Evolutionary conservation across 2,329 filamentous ascomycete species (phyloP), one percentile per base, ranked within the genome.

Genomic region (Parastagonospora nodorum): DNA sequence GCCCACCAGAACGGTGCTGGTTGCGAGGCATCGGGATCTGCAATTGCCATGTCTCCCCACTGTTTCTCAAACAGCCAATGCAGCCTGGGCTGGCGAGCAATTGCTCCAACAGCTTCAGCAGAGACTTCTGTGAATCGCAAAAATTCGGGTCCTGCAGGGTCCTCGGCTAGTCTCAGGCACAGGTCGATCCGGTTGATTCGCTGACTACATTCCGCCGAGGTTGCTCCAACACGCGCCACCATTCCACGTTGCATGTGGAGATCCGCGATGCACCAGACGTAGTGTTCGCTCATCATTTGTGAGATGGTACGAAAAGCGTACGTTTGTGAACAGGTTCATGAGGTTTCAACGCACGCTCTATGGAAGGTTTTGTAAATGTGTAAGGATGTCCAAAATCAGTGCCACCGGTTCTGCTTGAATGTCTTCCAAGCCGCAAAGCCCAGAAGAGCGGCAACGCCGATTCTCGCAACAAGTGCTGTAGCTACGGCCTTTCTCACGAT

Each of bases 401-500:
- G 30, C 41, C 31, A 46, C 15, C 12, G 29, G 14, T 28, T 35
- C 5, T 43, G 46, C 35, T 43, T 36, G 8, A 55, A 53, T 38
- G 57, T 69, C 16, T 32, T 66, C 62, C 61, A 68, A 1, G 59
- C 31, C 38, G 55, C 58, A 8, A 58, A 61, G 5, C 58, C 57
- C 12, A 66, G 38, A 15, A 69, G 38, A 30, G 64, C 58, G 10
- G 57, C 55, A 6, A 69, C 44, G 11, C 66, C 48, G 41, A 74
- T 50, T 27, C 78, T 64, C 0, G 72, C 74, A 1, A 74, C 56
- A 44, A 81, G 58, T 8, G 77, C 74, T 9, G 75, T 63, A 12
- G 73, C 72, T 3, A 82, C 78, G 4, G 78, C 78, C 57, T 66
- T 74, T 45, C 78, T 68, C 14, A 82, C 74, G 50, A 80, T 74